Percentiles rank a stretch among this genome's conserved stretches.
Evolutionary conservation across 257 asterid genomes (phyloP).

Genomic region (Coffea eugenioides): DNA sequence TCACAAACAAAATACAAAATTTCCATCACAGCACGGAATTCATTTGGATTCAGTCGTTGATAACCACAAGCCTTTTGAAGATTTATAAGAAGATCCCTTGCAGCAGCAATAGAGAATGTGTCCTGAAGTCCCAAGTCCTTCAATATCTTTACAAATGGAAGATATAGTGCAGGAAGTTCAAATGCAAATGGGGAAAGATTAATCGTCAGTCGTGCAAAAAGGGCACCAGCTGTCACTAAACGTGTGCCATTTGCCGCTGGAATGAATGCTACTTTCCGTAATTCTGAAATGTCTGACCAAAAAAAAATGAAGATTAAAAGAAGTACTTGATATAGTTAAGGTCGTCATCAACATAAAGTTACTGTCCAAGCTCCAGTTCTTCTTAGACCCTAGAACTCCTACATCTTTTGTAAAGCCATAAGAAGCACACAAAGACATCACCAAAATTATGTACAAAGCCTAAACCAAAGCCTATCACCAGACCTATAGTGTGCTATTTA

Average conservation of each 20-base stretch:
- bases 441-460: not conserved
- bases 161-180: slow-evolving; percentile 81
- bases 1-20: slow-evolving; percentile 65
- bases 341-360: not conserved
- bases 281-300: slow-evolving; percentile 55
- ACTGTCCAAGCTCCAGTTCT: not conserved
- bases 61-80: slow-evolving; percentile 87
- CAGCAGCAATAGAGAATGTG: slow-evolving; percentile 62
- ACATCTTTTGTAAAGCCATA: not conserved
- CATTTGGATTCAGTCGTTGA: slow-evolving; percentile 91
- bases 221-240: slow-evolving; percentile 82
- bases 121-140: slow-evolving; percentile 86
- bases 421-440: not conserved
- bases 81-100: slow-evolving; percentile 73
- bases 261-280: slow-evolving; percentile 81
- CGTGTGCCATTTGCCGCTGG: slow-evolving; percentile 98
- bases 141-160: slow-evolving; percentile 78
- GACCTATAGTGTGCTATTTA: not conserved
- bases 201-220: slow-evolving; percentile 77
- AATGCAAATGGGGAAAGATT: slow-evolving; percentile 93
- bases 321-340: not conserved
- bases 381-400: not conserved
- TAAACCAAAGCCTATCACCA: not conserved
- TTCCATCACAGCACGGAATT: slow-evolving; percentile 85
- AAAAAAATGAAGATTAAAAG: slow-evolving; percentile 5